Evolutionary conservation across 2,329 filamentous ascomycete species (phyloP), one percentile per base, ranked within the genome.

Genomic region (Colletotrichum abscissum): DNA sequence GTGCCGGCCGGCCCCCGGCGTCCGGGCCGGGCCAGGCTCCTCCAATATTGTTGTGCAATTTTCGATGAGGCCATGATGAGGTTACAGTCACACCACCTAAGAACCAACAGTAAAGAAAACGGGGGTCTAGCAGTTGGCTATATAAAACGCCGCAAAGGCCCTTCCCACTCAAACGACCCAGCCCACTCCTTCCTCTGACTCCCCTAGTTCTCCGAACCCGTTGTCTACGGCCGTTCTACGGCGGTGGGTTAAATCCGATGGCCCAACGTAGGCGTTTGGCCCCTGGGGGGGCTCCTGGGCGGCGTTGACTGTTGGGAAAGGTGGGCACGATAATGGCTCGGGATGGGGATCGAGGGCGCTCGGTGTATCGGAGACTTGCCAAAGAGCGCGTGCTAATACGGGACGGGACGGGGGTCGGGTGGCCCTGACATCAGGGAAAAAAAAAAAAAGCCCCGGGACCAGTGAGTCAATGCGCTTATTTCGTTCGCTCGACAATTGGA

Each of bases 31-130:
- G 56, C 74, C 12, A 69, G 62, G 49, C 65, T 73, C 35, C 69
- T 68, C 74, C 74, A 75, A 60, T 75, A 75, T 54, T 72, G 63
- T 24, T 62, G 69, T 33, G 72, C 72, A 22, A 65, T 56, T 66
- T 75, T 74, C 3, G 74, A 74, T 63, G 74, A 74, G 46, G 72
- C 74, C 72, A 75, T 75, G 42, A 58, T 60, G 52, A 16, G 26
- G 14, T 54, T 60, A 9, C 30, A 38, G 30, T 73, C 62, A 74
- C 52, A 65, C 69, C 59, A 63, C 58, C 42, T 42, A 19, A 42
- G 19, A 63, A 19, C 8, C 16, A 19, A 9, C 55, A 46, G n/a
- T 26, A 42, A 55, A 59, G 42, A 24, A 24, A 56, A 49, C 49
- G 63, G 58, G 58, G 58, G 54, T 49, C 42, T 33, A 42, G 38